Evolutionary conservation across 1,284 basidiomycete species (phyloP), one percentile per base, ranked within the genome.

Genomic region (Grifola frondosa): DNA sequence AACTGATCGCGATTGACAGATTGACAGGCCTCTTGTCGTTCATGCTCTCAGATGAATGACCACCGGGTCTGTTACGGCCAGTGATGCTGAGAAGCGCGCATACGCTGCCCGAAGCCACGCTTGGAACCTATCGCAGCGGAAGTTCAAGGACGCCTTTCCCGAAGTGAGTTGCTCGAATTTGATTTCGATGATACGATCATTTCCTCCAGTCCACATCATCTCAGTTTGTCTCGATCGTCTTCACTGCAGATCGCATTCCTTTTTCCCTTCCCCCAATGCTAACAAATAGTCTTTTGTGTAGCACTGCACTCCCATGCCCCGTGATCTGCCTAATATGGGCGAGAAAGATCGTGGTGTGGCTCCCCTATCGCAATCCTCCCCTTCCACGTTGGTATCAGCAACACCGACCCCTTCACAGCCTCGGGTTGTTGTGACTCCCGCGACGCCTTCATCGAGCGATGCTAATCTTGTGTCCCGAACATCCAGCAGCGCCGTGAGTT

Each of bases 41-140:
- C 70, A 97, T 97, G 95, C 78, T 95, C 41, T 87, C 90, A 2
- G 92, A 97, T 58, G 94, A 97, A 93, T 97, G 80, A 97, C 94
- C 0, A 95, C 94, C 0, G 94, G 94, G 10, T 91, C 89, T 1
- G 82, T 96, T 32, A 89, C 80, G 13, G 85, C 89, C 0, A 80
- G 84, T n/a, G 82, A 87, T 36, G 71, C 75, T 5, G 88, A 96
- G 60, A 94, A 94, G 66, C 80, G 79, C 40, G 67, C 72, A 0
- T 84, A 91, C 46, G 93, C 94, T 1, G 68, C 73, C 4, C 78
- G 84, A 44, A 93, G 89, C 61, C 94, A 97, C 62, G 67, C 74
- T 0, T 96, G 88, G 82, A 97, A 97, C 64, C 59, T 93, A 30
- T 64, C 70, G 26, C 88, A 91, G 63, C 75, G 81, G 51, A 80